Conservation (phyloP, 495 filamentous ascomycete species). For the Neurospora sp. region DNA sequence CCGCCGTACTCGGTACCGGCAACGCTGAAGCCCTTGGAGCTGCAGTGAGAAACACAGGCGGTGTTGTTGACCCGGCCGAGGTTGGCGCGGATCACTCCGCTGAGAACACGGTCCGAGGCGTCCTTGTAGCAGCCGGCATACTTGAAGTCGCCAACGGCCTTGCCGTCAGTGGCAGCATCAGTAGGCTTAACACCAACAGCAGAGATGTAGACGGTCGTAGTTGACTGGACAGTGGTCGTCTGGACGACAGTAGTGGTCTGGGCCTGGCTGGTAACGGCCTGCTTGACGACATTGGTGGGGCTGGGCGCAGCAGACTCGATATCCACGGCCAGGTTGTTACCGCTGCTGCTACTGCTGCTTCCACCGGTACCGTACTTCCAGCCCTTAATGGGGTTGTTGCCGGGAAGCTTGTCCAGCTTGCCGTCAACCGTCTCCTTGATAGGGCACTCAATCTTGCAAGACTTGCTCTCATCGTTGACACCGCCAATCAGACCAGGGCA, state of each 20-base stretch:
- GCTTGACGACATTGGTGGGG: not conserved
- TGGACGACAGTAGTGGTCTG: conserved; percentile 28
- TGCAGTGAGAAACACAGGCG: conserved; percentile 49
- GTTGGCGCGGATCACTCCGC: conserved; percentile 30
- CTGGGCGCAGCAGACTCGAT: not conserved
- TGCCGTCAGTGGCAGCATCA: conserved; percentile 1
- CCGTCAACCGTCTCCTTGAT: conserved; percentile 22
- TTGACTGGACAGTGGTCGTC: conserved; percentile 25
- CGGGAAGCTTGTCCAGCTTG: conserved; percentile 40
- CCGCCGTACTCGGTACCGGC: conserved; percentile 56
- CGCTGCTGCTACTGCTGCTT: conserved; percentile 18
- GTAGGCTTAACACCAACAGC: conserved; percentile 11
- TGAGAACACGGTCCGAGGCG: conserved; percentile 22
- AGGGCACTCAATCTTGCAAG: conserved; percentile 39
- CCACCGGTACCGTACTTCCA: conserved; percentile 24
- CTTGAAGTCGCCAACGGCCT: conserved; percentile 18
- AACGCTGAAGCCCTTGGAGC: conserved; percentile 36
- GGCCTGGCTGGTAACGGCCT: conserved; percentile 6
- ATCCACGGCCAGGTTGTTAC: conserved; percentile 7
- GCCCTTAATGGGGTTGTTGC: conserved; percentile 43
- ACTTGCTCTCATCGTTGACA: conserved; percentile 26
- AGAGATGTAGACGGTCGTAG: conserved; percentile 43
- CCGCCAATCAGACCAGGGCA: conserved; percentile 42
- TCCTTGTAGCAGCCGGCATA: conserved; percentile 28
- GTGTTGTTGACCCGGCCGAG: conserved; percentile 44